Base-by-base conservation (phyloP, 2,329 filamentous ascomycete genomes). In the Aspergillus ibericus region DNA sequence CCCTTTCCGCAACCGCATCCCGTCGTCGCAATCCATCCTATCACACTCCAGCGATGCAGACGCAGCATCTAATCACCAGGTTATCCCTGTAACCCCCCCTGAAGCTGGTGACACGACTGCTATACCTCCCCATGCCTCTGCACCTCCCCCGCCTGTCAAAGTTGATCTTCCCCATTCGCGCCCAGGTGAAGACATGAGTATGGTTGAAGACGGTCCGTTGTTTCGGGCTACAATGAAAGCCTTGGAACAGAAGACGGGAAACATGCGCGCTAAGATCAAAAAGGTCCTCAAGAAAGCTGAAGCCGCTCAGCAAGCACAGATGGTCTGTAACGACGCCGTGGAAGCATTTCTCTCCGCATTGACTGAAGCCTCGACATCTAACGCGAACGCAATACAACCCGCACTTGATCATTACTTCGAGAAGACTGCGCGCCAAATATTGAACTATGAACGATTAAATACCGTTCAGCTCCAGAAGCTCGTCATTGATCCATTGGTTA, bases 341-440 rank as follows among this genome's bases (percentile, higher is more conserved):
- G 79, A 85, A 15, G 86, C 85, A 3, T 96, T 99, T 68, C 88
- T 96, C 72, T 90, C 93, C 13, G 89, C 93, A 4, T 80, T 99
- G 32, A 87, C 89, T 62, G 95, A 98, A 70, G 91, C 92, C 0
- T 92, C 93, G 1, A 87, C 86, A 0, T 96, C 93, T 12, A 98
- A 98, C 71, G 90, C 92, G 50, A 96, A 96, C 70, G 95, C 93
- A 0, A 93, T 99, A n/a, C 92, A 96, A 70, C 96, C 95, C 15
- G 95, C 93, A 4, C 83, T 99, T 59, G 95, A 99, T 62, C 93
- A 99, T 75, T 99, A 99, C 73, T 99, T 98, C 70, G 93, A 98
- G 76, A 96, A 93, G 70, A 98, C 96, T 65, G 93, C 93, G 3
- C 88, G 89, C 61, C 92, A 98, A 71, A 97, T 99, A 47, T 78